Evolutionary conservation across 495 filamentous ascomycete genomes (phyloP).

Genomic region (Penicillium antarcticum): DNA sequence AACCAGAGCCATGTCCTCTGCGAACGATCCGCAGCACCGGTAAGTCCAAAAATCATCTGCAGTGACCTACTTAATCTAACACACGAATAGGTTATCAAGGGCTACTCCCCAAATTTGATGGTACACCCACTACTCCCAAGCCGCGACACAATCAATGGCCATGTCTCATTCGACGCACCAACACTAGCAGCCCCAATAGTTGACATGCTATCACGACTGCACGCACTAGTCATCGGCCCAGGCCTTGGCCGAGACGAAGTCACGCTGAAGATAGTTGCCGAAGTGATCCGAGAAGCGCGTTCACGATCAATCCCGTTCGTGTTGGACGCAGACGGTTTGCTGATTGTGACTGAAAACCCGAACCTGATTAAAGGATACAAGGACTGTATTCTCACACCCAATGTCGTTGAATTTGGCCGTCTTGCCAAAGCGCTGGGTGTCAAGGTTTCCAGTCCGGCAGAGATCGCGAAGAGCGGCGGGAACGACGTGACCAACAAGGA

Average conservation of each 20-base stretch:
- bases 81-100: slow-evolving; percentile 70
- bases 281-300: slow-evolving; percentile 76
- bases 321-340: slow-evolving; percentile 87
- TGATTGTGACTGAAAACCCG: slow-evolving; percentile 70
- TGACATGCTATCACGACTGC: slow-evolving; percentile 76
- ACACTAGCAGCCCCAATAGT: slow-evolving; percentile 69
- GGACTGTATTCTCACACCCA: slow-evolving; percentile 88
- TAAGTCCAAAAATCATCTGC: slow-evolving; percentile 10
- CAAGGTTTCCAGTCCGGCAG: slow-evolving; percentile 42
- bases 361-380: slow-evolving; percentile 75
- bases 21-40: slow-evolving; percentile 75
- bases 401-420: slow-evolving; percentile 87
- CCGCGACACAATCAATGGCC: slow-evolving; percentile 40
- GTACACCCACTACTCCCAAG: slow-evolving; percentile 95
- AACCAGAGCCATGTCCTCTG: slow-evolving; percentile 91
- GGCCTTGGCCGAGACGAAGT: slow-evolving; percentile 85
- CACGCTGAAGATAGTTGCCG: slow-evolving; percentile 82
- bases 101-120: slow-evolving; percentile 98
- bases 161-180: slow-evolving; percentile 44
- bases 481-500: slow-evolving; percentile 43
- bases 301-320: slow-evolving; percentile 75
- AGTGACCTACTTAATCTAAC: neutral
- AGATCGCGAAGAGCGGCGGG: slow-evolving; percentile 36
- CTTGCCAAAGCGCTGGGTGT: slow-evolving; percentile 70
- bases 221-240: slow-evolving; percentile 91